phyloP scores from a whole-genome alignment of 306 rosid species.

The Astragalus membranaceus region DNA sequence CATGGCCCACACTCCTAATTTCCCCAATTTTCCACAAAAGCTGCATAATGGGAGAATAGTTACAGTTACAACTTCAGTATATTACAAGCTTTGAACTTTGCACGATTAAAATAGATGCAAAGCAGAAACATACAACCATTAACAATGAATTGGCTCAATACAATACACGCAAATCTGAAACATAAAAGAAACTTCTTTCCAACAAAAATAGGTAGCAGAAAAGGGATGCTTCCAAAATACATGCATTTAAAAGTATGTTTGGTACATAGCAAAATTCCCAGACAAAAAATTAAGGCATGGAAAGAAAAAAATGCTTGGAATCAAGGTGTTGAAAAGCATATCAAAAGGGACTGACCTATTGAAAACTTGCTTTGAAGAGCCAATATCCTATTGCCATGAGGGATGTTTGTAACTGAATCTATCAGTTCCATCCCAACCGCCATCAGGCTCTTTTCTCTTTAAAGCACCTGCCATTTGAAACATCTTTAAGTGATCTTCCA shows the following conservation, averaged over 20 bases:
- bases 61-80: not conserved
- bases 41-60: conserved; percentile 22
- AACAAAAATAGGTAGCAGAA: not conserved
- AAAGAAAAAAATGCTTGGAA: not conserved
- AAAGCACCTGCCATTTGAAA: conserved; percentile 59
- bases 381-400: conserved; percentile 56
- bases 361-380: conserved; percentile 1
- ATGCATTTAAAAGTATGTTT: not conserved
- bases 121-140: not conserved
- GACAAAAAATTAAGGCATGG: not conserved
- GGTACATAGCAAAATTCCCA: not conserved
- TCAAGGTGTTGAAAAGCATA: not conserved
- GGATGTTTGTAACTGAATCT: conserved; percentile 72
- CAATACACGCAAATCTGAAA: not conserved
- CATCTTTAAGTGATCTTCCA: conserved; percentile 81
- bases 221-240: not conserved
- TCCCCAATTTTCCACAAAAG: conserved; percentile 23
- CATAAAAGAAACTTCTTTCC: not conserved
- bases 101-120: not conserved
- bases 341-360: conserved; percentile 20
- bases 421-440: conserved; percentile 76
- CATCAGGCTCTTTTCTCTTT: conserved; percentile 91
- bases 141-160: not conserved
- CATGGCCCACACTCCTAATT: conserved; percentile 8
- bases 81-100: not conserved